Percentiles rank a stretch among this genome's conserved stretches.
Evolutionary conservation across 2,329 filamentous ascomycete genomes (phyloP).

Genomic region (Colletotrichum magnum): DNA sequence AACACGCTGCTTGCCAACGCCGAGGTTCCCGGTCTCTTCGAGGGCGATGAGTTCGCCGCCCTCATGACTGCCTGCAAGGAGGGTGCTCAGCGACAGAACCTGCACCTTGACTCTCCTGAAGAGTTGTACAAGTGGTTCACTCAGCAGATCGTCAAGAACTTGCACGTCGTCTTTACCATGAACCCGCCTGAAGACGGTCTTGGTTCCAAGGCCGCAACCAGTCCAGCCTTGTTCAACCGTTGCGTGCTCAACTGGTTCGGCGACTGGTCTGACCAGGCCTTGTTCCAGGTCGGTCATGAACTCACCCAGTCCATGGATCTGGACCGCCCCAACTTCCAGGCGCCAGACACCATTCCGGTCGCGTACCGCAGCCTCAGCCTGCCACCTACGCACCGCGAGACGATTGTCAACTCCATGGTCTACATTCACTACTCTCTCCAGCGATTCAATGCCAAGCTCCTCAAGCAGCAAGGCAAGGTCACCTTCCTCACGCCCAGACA

Average conservation of each 20-base stretch:
- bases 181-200: constrained; percentile 97
- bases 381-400: constrained; percentile 90
- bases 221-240: constrained; percentile 98
- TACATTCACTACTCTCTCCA: constrained; percentile 97
- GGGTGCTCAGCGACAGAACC: constrained; percentile 93
- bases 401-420: constrained; percentile 98
- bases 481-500: constrained; percentile 97
- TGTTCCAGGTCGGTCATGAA: constrained; percentile 97
- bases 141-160: constrained; percentile 97
- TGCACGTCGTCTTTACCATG: constrained; percentile 99
- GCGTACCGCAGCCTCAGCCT: constrained; percentile 89
- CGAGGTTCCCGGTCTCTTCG: constrained; percentile 98
- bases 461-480: constrained; percentile 91
- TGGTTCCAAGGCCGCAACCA: constrained; percentile 96
- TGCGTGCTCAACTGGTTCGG: constrained; percentile 99
- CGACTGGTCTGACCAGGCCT: constrained; percentile 98
- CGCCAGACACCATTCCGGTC: constrained; percentile 92
- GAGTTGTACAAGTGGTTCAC: constrained; percentile 99
- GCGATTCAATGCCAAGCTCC: constrained; percentile 87
- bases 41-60: constrained; percentile 98
- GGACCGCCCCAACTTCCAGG: constrained; percentile 86
- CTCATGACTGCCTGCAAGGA: constrained; percentile 99
- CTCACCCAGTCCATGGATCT: constrained; percentile 97
- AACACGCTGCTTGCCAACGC: constrained; percentile 98
- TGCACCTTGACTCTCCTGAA: constrained; percentile 96